Evolutionary conservation across 768 basidiomycete genomes (phyloP), one percentile per base, ranked within the genome.

Genomic region (Boletales sp.): DNA sequence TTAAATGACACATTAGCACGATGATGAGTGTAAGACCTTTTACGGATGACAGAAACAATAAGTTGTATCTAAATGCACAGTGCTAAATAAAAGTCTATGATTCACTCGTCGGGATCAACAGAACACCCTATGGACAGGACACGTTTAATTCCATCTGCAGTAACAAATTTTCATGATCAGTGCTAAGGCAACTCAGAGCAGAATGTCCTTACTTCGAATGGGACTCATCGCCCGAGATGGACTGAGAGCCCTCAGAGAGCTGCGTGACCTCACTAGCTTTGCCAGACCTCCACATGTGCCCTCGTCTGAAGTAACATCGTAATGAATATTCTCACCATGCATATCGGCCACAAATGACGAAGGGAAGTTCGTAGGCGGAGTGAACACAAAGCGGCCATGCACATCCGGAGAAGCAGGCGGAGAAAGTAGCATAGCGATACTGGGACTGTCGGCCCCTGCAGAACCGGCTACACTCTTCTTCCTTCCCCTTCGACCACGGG

Each of bases 151-250:
- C 66, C 57, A 50, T 63, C 66, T 68, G 37, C 15, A 45, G 31
- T 24, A 21, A 4, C 4, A 21, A n/a, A n/a, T n/a, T 21, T 21
- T 43, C 46, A 30, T 64, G 18, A 60, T 45, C 13, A 41, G 38
- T 10, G 39, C 18, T 10, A 2, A 30, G 36, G 15, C n/a, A n/a
- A 12, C 29, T 29, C 11, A 6, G 12, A 38, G 46, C n/a, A 31
- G 11, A 56, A 34, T 41, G 31, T 18, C 15, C 56, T 57, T 50
- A 57, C 57, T 34, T 48, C 55, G 56, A 32, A 57, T 50, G 35
- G 50, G 56, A 45, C 65, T 65, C 54, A 58, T 54, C 47, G 71
- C 69, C 47, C 66, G 61, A 3, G 65, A 51, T 42, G 71, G 71
- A 58, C 71, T 69, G 37, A 66, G 48, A 14, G 61, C 55, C 47